These are phyloP conservation scores for Apiotrichum veenhuisii DNA, from an alignment of 1,284 basidiomycete genomes.

Conservation along the genomic window DNA sequence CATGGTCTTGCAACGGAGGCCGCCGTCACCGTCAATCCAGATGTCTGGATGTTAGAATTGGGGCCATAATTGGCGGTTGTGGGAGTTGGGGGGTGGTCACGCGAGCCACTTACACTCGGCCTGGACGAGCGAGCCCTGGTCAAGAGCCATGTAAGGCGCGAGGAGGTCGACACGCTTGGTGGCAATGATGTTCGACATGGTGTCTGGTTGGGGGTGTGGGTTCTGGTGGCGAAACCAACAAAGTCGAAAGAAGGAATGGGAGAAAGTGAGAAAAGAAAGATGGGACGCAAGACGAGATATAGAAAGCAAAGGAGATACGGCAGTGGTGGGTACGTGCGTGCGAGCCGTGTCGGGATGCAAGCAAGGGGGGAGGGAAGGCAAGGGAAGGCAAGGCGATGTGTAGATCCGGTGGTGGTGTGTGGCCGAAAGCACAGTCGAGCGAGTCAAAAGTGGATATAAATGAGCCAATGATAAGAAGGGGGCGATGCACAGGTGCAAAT, in stretches of 20 bases:
- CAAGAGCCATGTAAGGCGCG: slow-evolving; percentile 76
- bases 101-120: slow-evolving; percentile 70
- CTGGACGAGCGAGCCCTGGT: slow-evolving; percentile 82
- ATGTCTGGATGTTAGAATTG: slow-evolving; percentile 60
- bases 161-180: slow-evolving; percentile 76
- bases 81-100: too few relatives aligned
- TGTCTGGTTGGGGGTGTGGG: slow-evolving; percentile 8
- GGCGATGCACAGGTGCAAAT: too few relatives aligned
- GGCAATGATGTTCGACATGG: slow-evolving; percentile 48
- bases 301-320: background rate
- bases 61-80: too few relatives aligned
- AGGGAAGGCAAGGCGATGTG: too few relatives aligned
- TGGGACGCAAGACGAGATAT: background rate
- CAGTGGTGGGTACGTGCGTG: background rate
- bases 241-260: background rate
- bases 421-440: too few relatives aligned
- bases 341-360: too few relatives aligned
- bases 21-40: slow-evolving; percentile 91
- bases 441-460: too few relatives aligned
- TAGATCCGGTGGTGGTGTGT: too few relatives aligned
- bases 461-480: too few relatives aligned
- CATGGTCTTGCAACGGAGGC: slow-evolving; percentile 90
- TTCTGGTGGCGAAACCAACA: background rate
- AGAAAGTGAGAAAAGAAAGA: background rate
- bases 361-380: too few relatives aligned